Percentiles rank a stretch among this genome's conserved stretches.
These are phyloP conservation scores for Atalantia buxifolia DNA, from an alignment of 345 rosid genomes.

Conservation along the genomic window DNA sequence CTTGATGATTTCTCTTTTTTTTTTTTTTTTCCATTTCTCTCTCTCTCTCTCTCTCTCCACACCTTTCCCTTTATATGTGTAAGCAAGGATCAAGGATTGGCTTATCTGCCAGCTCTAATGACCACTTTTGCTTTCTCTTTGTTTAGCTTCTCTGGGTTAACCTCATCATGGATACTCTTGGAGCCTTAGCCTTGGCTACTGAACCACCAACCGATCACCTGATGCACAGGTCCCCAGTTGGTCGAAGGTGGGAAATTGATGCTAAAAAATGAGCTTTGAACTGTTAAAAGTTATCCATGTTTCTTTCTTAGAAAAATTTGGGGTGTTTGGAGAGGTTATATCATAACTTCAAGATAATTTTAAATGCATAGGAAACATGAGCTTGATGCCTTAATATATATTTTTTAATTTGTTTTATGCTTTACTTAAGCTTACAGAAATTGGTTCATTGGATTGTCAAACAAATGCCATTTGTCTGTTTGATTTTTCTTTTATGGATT, in stretches of 20 bases:
- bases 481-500: neutral
- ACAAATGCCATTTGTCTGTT: neutral
- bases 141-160: conserved; percentile 96
- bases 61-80: neutral
- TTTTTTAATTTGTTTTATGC: too few species aligned
- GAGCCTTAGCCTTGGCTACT: conserved; percentile 96
- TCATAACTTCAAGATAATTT: neutral
- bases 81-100: neutral
- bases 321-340: neutral
- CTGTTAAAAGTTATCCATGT: neutral
- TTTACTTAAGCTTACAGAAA: neutral
- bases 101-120: neutral
- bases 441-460: neutral
- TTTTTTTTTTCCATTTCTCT: neutral
- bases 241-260: conserved; percentile 62
- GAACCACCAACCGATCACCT: conserved; percentile 97
- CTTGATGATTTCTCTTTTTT: neutral
- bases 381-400: neutral
- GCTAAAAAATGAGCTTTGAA: neutral
- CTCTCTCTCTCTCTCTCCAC: neutral
- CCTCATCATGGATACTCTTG: conserved; percentile 99
- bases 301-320: neutral
- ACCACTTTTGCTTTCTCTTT: neutral
- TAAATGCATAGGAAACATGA: neutral
- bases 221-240: conserved; percentile 89